Percentiles rank a stretch among this genome's conserved stretches.
These are phyloP conservation scores for Botryococcus braunii DNA, from an alignment of 163 green algal species.

Conservation along the genomic window DNA sequence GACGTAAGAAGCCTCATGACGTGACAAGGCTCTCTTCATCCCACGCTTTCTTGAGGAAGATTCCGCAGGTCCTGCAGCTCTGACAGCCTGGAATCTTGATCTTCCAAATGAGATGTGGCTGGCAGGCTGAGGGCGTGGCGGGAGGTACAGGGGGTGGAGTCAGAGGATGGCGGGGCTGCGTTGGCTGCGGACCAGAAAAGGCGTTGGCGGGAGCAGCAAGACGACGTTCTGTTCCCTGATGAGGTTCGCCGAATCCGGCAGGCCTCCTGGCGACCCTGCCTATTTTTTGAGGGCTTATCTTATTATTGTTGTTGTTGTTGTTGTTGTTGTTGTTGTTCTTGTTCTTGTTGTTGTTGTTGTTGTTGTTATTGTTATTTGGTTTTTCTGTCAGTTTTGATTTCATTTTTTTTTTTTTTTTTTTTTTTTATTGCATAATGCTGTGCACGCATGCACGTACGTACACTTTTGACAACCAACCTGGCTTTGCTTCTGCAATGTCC, in stretches of 20 bases:
- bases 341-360: neutral
- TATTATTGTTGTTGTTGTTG: neutral
- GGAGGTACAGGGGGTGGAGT: neutral
- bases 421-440: neutral
- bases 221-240: conserved; percentile 72
- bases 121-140: conserved; percentile 12
- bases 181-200: conserved; percentile 5
- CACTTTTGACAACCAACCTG: too few relatives aligned
- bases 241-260: conserved; percentile 29
- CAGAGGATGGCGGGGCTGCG: neutral
- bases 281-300: neutral
- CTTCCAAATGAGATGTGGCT: conserved; percentile 13
- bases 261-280: neutral
- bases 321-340: neutral
- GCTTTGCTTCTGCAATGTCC: too few relatives aligned
- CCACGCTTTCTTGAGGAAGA: too few relatives aligned
- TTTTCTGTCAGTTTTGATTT: neutral
- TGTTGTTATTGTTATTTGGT: neutral
- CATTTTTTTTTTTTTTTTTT: neutral
- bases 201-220: conserved; percentile 30
- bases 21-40: too few relatives aligned
- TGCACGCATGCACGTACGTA: too few relatives aligned
- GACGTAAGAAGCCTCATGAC: too few relatives aligned
- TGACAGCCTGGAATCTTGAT: too few relatives aligned
- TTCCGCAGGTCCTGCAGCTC: too few relatives aligned